phyloP scores from a whole-genome alignment of 306 rosid species.

The Crataegus laevigata region DNA sequence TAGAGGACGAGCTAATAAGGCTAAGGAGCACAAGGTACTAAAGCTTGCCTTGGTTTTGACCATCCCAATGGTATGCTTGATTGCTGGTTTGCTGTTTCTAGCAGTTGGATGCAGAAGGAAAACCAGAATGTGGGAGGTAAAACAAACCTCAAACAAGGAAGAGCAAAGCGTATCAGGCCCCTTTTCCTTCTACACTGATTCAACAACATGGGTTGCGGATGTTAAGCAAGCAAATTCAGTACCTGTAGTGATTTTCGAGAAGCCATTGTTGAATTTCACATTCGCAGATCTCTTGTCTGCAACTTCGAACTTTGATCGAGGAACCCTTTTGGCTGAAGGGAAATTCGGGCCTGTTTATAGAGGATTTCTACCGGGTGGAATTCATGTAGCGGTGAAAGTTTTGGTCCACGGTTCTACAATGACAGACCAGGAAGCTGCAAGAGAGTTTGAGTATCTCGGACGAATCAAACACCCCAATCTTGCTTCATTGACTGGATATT shows the following conservation, averaged over 20 bases:
- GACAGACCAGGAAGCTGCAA: slow-evolving; percentile 85
- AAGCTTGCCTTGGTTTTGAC: slow-evolving; percentile 71
- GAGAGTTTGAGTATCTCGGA: slow-evolving; percentile 93
- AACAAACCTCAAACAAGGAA: slow-evolving; percentile 70
- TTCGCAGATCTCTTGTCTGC: slow-evolving; percentile 90
- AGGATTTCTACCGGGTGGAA: slow-evolving; percentile 85
- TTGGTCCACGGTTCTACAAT: slow-evolving; percentile 86
- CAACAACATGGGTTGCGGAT: slow-evolving; percentile 99
- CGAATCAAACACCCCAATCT: slow-evolving; percentile 94
- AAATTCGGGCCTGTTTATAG: slow-evolving; percentile 95
- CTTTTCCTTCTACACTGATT: slow-evolving; percentile 92
- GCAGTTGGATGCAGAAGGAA: slow-evolving; percentile 83
- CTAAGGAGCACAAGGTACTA: slow-evolving; percentile 38
- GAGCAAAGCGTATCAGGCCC: slow-evolving; percentile 88
- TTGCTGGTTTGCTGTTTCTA: slow-evolving; percentile 65
- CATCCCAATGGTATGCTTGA: slow-evolving; percentile 61
- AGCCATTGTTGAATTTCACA: slow-evolving; percentile 82
- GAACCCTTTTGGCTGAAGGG: slow-evolving; percentile 96
- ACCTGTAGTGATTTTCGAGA: slow-evolving; percentile 82
- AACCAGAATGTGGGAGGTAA: slow-evolving; percentile 66
- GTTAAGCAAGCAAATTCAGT: slow-evolving; percentile 93
- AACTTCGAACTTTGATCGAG: slow-evolving; percentile 89
- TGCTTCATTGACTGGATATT: slow-evolving; percentile 90
- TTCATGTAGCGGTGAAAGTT: slow-evolving; percentile 92
- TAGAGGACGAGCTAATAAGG: slow-evolving; percentile 25